A percentile compares a stretch with the other conserved stretches of the same genome.
Evolutionary conservation across 1,284 basidiomycete species (phyloP).

Genomic region (Dichomitus squalens): DNA sequence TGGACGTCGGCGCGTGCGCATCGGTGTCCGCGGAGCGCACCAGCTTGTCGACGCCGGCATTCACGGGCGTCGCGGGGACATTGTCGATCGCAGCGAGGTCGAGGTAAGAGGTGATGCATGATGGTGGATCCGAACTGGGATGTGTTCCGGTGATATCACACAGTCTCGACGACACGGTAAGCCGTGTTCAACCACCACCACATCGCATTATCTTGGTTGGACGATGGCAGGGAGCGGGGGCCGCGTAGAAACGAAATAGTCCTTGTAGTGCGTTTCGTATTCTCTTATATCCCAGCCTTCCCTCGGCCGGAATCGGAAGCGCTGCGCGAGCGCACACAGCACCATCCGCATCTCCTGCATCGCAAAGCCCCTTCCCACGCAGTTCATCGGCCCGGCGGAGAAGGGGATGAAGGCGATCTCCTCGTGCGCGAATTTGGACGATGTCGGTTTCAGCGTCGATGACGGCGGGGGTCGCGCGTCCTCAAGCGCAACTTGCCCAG

Average conservation of each 20-base stretch:
- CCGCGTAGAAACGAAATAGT: constrained; percentile 24
- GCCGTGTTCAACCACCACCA: no score
- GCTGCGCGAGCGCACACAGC: constrained; percentile 28
- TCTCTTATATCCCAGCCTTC: constrained; percentile 22
- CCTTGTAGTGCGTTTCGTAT: constrained; percentile 27
- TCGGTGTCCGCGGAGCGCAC: constrained; percentile 45
- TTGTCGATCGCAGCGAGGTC: constrained; percentile 42
- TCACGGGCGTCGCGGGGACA: constrained; percentile 38
- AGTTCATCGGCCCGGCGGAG: no score
- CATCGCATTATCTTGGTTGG: no score
- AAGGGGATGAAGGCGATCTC: constrained; percentile 33
- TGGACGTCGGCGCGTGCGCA: constrained; percentile 38
- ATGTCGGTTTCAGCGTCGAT: no score
- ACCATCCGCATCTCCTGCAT: constrained; percentile 29
- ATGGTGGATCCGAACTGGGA: no score
- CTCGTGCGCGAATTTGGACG: constrained; percentile 27
- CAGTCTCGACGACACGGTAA: no score
- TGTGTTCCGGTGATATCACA: no score
- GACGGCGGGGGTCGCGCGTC: no score
- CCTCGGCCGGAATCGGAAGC: constrained; percentile 27
- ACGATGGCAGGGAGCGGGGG: constrained; percentile 23
- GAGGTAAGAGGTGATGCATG: no score
- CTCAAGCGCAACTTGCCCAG: no score
- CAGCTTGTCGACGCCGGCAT: constrained; percentile 45
- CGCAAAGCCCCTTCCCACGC: constrained; percentile 37